Conservation (phyloP, 192 early-diverging fungal species). For the Coemansia sp. region DNA sequence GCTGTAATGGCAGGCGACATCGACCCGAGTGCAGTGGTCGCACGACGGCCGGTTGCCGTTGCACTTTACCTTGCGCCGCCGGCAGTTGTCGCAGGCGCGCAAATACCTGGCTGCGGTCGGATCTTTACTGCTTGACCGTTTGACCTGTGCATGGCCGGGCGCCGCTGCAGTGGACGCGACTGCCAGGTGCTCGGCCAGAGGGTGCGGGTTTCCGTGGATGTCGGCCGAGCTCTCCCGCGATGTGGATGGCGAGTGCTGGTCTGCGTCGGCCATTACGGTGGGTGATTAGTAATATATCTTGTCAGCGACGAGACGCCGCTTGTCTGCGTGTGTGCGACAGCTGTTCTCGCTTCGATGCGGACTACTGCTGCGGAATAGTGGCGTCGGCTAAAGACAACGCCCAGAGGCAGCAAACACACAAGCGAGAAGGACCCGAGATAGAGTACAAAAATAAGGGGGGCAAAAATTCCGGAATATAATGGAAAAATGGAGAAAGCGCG, state of each 20-base stretch:
- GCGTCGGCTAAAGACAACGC: background rate
- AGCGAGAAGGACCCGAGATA: background rate
- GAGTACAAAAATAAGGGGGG: background rate
- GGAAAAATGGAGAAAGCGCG: conserved; percentile 10
- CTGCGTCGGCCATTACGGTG: background rate
- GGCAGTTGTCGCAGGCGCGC: conserved; percentile 51
- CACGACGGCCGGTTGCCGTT: conserved; percentile 45
- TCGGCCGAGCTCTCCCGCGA: conserved; percentile 37
- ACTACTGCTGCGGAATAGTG: background rate
- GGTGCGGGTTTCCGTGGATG: background rate
- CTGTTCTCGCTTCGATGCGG: background rate
- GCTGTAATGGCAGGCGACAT: conserved; percentile 48
- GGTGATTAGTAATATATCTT: background rate
- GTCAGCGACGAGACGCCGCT: too few species aligned
- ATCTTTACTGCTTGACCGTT: background rate
- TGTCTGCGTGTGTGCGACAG: too few species aligned
- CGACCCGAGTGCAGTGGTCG: conserved; percentile 37
- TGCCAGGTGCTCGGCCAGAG: background rate
- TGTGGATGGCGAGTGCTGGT: background rate
- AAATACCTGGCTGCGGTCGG: conserved; percentile 13
- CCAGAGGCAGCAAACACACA: background rate
- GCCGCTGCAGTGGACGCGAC: background rate
- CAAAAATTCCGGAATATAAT: background rate
- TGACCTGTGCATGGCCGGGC: background rate
- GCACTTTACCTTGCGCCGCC: conserved; percentile 51